Evolutionary conservation across 2,329 filamentous ascomycete genomes (phyloP), one percentile per base, ranked within the genome.

Genomic region (Arthrinium phaeospermum): DNA sequence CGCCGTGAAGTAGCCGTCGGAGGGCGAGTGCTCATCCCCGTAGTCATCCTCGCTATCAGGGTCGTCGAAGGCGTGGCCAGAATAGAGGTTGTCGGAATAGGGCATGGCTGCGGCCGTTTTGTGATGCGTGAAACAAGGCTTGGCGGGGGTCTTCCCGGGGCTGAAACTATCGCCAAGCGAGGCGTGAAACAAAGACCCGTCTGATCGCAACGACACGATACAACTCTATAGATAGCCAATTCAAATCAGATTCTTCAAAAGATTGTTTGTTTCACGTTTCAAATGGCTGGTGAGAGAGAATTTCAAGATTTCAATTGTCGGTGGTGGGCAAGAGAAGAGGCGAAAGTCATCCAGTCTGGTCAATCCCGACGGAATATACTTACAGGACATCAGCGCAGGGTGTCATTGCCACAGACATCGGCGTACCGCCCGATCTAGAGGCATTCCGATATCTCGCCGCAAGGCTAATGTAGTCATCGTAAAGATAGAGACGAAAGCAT

Each of bases 1-100:
- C 47, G 77, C 80, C 76, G 82, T 81, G 77, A 88, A 88, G 82
- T 87, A 87, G 47, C 86, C 86, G 73, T 89, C 85, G n/a, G 85
- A 84, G 51, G 86, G 86, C 44, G 86, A 88, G 71, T 87, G 79
- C 24, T 81, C 75, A 70, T 81, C 75, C 53, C 81, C 80, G 71
- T 83, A 80, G 70, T 79, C 77, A 10, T 61, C 30, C 10, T 61
- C 30, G 41, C 46, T 76, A 70, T 80, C 78, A 51, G 76, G 75
- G 53, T 78, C 75, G 72, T 79, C 82, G 70, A 79, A 77, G 73
- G 79, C 81, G 72, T 84, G 85, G 30, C 30, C 53, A 61, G 51
- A 27, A 14, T 86, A 86, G 73, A 87, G 78, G 74, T 86, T 83
- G 78, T 87, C 85, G 37, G 85, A 84, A 79, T 86, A 85, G n/a